Base-by-base conservation (phyloP, 768 basidiomycete genomes). In the Gyrodon lividus region DNA sequence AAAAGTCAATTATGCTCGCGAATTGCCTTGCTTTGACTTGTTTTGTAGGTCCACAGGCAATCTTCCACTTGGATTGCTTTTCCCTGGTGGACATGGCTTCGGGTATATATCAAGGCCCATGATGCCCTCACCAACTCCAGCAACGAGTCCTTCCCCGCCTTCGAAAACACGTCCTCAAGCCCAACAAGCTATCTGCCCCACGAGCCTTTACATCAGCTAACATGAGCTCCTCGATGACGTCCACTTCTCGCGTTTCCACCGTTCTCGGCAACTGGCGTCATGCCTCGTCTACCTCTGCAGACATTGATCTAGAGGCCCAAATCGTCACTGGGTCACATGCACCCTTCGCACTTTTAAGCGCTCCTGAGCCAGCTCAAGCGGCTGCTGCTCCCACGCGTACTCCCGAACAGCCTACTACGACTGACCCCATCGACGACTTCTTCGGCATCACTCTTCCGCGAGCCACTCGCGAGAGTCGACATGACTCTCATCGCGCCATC, bases 381-480 rank as follows among this genome's bases (percentile, higher is more conserved):
- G 37, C 54, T 31, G 22, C 50, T 9, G 6, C 24, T 8, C 64
- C 50, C 7, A 45, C 30, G 6, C 50, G 22, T 7, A 61, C 54
- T 10, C 48, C 47, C 14, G 50, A 47, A 3, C 22, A 17, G 17
- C 14, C n/a, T 34, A 35, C 22, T n/a, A 35, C 35, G 16, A 42
- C 48, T 12, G 43, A 59, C 38, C 52, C 56, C 19, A 50, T 66
- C 48, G 57, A 69, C 43, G 62, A 60, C 41, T 63, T 70, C 56
- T 68, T 69, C 48, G 68, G 70, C 6, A 58, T 59, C 48, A 56
- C 61, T 2, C 54, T 31, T 46, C 44, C 50, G 19, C 51, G 61
- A 45, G 57, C 54, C 6, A 71, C 67, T 5, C 65, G 43, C 26
- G 70, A 66, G 49, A 69, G 66, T 55, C 62, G 62, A 9, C 71